Percentiles rank a stretch among this genome's conserved stretches.
Evolutionary conservation across 2,329 filamentous ascomycete genomes (phyloP).

Genomic region (Didymellaceae sp.): DNA sequence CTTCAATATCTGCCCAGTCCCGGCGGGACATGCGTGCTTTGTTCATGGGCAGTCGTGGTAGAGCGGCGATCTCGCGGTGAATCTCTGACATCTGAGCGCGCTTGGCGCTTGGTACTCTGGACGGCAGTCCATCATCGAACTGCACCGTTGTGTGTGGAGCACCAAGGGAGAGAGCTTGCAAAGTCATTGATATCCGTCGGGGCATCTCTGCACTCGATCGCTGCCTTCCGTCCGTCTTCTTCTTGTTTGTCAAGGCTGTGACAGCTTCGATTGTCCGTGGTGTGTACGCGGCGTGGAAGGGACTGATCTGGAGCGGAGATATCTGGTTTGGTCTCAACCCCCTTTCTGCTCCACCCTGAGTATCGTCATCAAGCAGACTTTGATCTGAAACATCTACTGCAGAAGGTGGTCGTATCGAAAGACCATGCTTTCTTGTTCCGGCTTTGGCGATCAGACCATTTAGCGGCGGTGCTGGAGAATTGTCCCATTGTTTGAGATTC

Average conservation of each 20-base stretch:
- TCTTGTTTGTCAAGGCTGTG: constrained; percentile 21
- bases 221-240: constrained; percentile 22
- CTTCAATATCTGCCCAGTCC: constrained; percentile 45
- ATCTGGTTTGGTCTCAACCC: constrained; percentile 16
- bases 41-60: constrained; percentile 39
- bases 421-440: constrained; percentile 16
- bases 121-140: constrained; percentile 8
- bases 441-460: constrained; percentile 15
- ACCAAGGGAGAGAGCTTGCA: constrained; percentile 31
- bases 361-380: constrained; percentile 16
- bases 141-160: constrained; percentile 18
- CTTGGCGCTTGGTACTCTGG: constrained; percentile 22
- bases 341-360: constrained; percentile 11
- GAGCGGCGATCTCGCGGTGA: constrained; percentile 37
- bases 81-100: constrained; percentile 36
- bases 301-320: constrained; percentile 24
- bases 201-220: constrained; percentile 36
- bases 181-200: constrained; percentile 30
- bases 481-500: constrained; percentile 29
- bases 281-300: constrained; percentile 24
- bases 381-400: constrained; percentile 14
- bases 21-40: constrained; percentile 43
- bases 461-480: constrained; percentile 14
- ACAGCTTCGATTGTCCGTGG: constrained; percentile 20
- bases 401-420: constrained; percentile 22